phyloP scores from a whole-genome alignment of 179 eudicot genomes.

The Beta lomatogona region DNA sequence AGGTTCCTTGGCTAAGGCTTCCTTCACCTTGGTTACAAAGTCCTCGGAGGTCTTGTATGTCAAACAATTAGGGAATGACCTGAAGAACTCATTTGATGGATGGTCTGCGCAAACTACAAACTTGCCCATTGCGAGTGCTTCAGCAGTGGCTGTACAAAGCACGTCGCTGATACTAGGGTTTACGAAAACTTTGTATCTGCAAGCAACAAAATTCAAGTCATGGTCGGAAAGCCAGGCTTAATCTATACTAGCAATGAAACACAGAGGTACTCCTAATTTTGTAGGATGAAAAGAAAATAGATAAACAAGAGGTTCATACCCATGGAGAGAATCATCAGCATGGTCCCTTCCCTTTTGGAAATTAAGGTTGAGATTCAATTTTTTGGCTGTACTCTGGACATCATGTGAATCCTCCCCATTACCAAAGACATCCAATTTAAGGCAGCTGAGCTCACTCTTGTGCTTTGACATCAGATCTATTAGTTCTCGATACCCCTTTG shows the following conservation, averaged over 20 bases:
- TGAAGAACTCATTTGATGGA: constrained; percentile 96
- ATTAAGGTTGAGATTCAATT: constrained; percentile 65
- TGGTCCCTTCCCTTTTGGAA: constrained; percentile 97
- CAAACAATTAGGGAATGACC: constrained; percentile 88
- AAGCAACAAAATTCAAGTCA: constrained; percentile 16
- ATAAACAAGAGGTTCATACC: constrained; percentile 41
- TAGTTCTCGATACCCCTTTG: constrained; percentile 87
- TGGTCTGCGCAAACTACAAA: constrained; percentile 97
- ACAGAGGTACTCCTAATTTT: too few species aligned
- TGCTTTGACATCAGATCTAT: constrained; percentile 83
- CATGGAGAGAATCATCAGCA: constrained; percentile 90
- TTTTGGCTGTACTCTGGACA: constrained; percentile 71
- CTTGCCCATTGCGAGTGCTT: constrained; percentile 99
- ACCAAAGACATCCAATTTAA: constrained; percentile 85
- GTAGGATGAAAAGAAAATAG: too few species aligned
- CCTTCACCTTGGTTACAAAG: constrained; percentile 77
- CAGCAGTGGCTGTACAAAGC: constrained; percentile 98
- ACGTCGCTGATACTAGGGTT: constrained; percentile 97
- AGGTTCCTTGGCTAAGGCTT: constrained; percentile 86
- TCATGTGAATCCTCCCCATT: constrained; percentile 96
- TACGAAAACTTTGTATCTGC: constrained; percentile 92
- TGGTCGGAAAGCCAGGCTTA: neutral
- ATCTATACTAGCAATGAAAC: neutral
- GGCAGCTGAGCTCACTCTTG: constrained; percentile 68
- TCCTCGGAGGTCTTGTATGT: constrained; percentile 83